These are phyloP conservation scores for Penstemon newberryi DNA, from an alignment of 257 asterid species.

Conservation along the genomic window DNA sequence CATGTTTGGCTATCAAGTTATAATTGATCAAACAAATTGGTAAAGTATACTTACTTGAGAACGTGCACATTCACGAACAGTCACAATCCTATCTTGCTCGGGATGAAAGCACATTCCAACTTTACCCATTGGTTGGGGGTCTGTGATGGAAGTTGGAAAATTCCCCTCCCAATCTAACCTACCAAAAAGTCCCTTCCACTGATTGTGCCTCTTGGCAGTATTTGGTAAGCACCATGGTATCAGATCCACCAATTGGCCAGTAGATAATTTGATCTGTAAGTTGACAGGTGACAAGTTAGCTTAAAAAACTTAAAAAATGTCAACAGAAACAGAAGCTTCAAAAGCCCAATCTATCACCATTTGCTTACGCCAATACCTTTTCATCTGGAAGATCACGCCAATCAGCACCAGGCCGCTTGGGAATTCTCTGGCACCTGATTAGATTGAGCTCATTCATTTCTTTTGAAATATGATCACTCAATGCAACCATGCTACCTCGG, in stretches of 20 bases:
- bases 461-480: conserved; percentile 80
- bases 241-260: conserved; percentile 83
- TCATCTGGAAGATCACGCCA: conserved; percentile 97
- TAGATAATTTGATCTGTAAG: conserved; percentile 70
- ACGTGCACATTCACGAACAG: conserved; percentile 97
- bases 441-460: conserved; percentile 89
- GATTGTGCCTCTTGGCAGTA: conserved; percentile 97
- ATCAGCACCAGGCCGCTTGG: conserved; percentile 83
- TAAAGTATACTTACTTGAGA: conserved; percentile 66
- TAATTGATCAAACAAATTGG: not conserved
- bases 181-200: conserved; percentile 96
- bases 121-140: conserved; percentile 96
- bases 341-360: not conserved
- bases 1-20: not conserved
- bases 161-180: conserved; percentile 97
- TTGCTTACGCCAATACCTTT: conserved; percentile 50
- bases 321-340: conserved; percentile 17
- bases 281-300: conserved; percentile 18
- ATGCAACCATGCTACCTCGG: conserved; percentile 55
- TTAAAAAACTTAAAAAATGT: conserved; percentile 10
- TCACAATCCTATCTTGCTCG: conserved; percentile 90
- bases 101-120: conserved; percentile 99
- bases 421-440: conserved; percentile 81
- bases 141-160: conserved; percentile 86
- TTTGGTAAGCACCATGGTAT: conserved; percentile 98